phyloP scores from a whole-genome alignment of 441 rosid species.

The Gossypium davidsonii region DNA sequence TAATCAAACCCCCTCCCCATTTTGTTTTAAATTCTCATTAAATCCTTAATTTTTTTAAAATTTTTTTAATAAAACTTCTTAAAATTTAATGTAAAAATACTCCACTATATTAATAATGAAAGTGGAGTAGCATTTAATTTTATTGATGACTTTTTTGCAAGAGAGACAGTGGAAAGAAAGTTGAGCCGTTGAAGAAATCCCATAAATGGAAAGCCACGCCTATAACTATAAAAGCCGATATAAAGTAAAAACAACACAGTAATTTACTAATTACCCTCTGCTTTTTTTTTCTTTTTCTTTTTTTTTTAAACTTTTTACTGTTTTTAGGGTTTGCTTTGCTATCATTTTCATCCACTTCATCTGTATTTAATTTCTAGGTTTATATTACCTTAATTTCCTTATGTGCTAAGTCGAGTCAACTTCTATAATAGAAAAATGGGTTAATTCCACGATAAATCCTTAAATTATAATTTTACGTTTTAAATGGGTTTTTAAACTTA shows the following conservation, averaged over 20 bases:
- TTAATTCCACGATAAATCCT: too few species aligned
- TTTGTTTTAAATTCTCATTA: too few species aligned
- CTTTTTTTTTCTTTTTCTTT: too few species aligned
- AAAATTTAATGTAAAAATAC: too few species aligned
- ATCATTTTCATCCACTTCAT: not conserved
- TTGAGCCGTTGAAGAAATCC: conserved; percentile 14
- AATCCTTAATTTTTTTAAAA: too few species aligned
- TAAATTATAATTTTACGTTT: too few species aligned
- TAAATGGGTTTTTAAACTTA: too few species aligned
- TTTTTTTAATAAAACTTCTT: too few species aligned
- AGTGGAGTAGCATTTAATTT: not conserved
- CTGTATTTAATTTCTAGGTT: not conserved
- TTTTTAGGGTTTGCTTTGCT: not conserved
- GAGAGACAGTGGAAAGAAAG: not conserved
- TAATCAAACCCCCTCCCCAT: too few species aligned
- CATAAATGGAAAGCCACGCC: conserved; percentile 10
- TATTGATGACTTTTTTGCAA: not conserved
- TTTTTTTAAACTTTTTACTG: not conserved
- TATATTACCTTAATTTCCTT: not conserved
- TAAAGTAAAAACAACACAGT: not conserved
- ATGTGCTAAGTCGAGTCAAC: not conserved
- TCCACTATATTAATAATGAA: too few species aligned
- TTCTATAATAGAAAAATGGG: too few species aligned
- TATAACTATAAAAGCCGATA: not conserved
- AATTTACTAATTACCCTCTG: not conserved